phyloP scores from a whole-genome alignment of 2,329 filamentous ascomycete genomes.

The Cercospora sojina region DNA sequence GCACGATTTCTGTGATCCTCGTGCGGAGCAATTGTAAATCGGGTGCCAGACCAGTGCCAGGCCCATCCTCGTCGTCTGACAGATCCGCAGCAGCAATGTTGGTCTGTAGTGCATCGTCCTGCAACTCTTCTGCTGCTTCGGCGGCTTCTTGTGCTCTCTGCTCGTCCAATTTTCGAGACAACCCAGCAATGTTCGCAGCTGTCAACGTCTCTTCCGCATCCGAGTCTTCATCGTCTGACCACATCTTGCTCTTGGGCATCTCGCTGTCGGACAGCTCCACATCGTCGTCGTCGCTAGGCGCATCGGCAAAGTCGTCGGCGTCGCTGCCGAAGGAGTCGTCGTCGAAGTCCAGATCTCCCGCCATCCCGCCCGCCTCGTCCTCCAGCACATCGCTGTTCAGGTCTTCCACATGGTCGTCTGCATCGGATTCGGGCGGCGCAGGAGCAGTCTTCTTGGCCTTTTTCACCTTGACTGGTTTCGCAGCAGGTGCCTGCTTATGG shows the following conservation, averaged over 20 bases:
- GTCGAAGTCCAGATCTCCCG: slow-evolving; percentile 32
- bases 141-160: slow-evolving; percentile 74
- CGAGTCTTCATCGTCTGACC: slow-evolving; percentile 90
- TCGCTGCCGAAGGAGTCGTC: slow-evolving; percentile 37
- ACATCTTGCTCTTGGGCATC: slow-evolving; percentile 62
- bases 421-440: slow-evolving; percentile 39
- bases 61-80: slow-evolving; percentile 60
- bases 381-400: slow-evolving; percentile 42
- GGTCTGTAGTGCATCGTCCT: slow-evolving; percentile 83
- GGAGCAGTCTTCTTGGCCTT: slow-evolving; percentile 38
- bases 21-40: slow-evolving; percentile 86
- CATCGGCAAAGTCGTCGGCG: slow-evolving; percentile 37
- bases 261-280: slow-evolving; percentile 66
- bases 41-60: slow-evolving; percentile 69
- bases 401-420: slow-evolving; percentile 27
- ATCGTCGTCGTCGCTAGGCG: slow-evolving; percentile 42
- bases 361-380: slow-evolving; percentile 50
- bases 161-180: slow-evolving; percentile 80
- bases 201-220: slow-evolving; percentile 88
- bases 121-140: slow-evolving; percentile 79
- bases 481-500: slow-evolving; percentile 14
- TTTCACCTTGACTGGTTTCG: slow-evolving; percentile 11
- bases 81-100: slow-evolving; percentile 77
- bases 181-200: slow-evolving; percentile 90
- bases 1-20: slow-evolving; percentile 88